Evolutionary conservation across 345 rosid genomes (phyloP).

Genomic region (Lumnitzera racemosa): DNA sequence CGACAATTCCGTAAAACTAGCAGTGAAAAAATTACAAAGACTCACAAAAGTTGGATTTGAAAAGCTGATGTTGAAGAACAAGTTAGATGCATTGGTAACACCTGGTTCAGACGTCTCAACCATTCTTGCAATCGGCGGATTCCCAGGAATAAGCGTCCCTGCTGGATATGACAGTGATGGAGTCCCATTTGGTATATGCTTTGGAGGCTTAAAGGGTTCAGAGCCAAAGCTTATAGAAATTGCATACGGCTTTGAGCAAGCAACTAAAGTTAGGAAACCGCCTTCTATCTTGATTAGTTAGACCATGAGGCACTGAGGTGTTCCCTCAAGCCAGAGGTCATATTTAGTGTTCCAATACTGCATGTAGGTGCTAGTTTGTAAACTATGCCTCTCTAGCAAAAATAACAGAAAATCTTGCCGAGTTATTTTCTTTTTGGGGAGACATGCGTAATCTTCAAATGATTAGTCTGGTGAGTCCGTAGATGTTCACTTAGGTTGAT

Average conservation of each 20-base stretch:
- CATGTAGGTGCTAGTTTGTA: too few relatives aligned
- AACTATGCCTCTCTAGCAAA: too few relatives aligned
- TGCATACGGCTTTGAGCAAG: slow-evolving; percentile 67
- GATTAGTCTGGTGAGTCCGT: too few relatives aligned
- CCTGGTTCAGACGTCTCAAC: slow-evolving; percentile 7
- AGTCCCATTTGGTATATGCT: slow-evolving; percentile 54
- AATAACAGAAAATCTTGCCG: too few relatives aligned
- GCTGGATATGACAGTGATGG: slow-evolving; percentile 47
- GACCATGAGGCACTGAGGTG: too few relatives aligned
- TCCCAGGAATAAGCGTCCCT: slow-evolving; percentile 60
- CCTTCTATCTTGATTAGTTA: slow-evolving; percentile 22
- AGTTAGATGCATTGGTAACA: slow-evolving; percentile 52
- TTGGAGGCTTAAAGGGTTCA: slow-evolving; percentile 51
- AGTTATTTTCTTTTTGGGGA: too few relatives aligned
- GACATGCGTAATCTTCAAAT: too few relatives aligned
- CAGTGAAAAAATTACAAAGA: slow-evolving; percentile 17
- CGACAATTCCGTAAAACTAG: slow-evolving; percentile 19
- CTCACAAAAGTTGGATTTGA: slow-evolving; percentile 40
- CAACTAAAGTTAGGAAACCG: slow-evolving; percentile 48
- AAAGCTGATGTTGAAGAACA: slow-evolving; percentile 37
- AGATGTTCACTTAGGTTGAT: too few relatives aligned
- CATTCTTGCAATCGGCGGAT: slow-evolving; percentile 61
- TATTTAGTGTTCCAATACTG: too few relatives aligned
- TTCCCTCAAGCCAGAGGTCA: too few relatives aligned
- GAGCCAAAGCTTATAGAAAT: slow-evolving; percentile 69